phyloP scores from a whole-genome alignment of 2,329 filamentous ascomycete species.

The Fusarium armeniacum region DNA sequence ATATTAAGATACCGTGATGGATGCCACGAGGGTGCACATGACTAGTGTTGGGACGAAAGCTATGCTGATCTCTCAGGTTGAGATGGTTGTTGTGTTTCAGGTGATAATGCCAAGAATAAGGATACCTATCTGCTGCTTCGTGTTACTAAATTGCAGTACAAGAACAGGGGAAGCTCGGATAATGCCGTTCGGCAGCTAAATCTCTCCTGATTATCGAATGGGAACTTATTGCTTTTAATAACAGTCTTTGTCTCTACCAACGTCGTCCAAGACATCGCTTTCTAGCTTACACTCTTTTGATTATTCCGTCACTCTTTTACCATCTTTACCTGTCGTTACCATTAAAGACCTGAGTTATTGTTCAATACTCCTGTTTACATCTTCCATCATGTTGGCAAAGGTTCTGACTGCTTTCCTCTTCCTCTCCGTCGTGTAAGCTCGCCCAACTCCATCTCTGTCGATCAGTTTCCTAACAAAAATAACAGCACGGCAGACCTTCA shows the following conservation, averaged over 20 bases:
- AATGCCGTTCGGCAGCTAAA: not conserved
- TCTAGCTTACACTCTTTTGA: constrained; percentile 20
- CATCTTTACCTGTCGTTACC: not conserved
- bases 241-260: not conserved
- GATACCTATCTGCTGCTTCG: not conserved
- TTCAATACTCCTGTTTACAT: not conserved
- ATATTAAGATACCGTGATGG: not conserved
- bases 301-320: constrained; percentile 20
- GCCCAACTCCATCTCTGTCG: fast-evolving
- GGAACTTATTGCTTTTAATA: not conserved
- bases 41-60: not conserved
- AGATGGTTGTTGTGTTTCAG: constrained; percentile 21
- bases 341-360: not conserved
- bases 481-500: constrained; percentile 39
- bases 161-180: constrained; percentile 2
- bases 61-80: not conserved
- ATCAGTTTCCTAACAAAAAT: not conserved
- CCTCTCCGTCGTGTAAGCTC: constrained; percentile 32
- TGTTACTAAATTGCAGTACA: not conserved
- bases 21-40: not conserved
- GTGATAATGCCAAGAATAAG: not conserved
- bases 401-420: constrained; percentile 30
- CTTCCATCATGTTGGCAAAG: constrained; percentile 38
- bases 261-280: not conserved
- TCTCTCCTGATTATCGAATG: not conserved